These are phyloP conservation scores for Strigomonas culicis DNA, from an alignment of 208 protist species.

Conservation along the genomic window DNA sequence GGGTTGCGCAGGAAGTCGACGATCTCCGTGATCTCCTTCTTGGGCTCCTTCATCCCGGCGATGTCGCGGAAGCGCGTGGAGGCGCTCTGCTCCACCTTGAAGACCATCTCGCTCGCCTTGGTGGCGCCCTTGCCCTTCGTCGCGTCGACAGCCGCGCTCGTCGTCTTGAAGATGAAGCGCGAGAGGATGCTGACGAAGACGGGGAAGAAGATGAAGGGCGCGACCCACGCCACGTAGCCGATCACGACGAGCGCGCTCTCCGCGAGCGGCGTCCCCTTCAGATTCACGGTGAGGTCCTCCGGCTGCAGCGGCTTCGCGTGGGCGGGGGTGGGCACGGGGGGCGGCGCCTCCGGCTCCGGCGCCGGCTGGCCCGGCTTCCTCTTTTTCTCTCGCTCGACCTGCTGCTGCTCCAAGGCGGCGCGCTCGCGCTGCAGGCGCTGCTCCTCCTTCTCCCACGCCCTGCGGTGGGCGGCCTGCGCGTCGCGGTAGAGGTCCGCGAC, in stretches of 20 bases:
- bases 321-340: neutral
- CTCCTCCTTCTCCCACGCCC: constrained; percentile 28
- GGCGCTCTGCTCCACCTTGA: constrained; percentile 50
- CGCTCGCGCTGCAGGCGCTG: neutral
- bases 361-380: constrained; percentile 6
- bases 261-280: constrained; percentile 46
- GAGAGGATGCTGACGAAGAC: constrained; percentile 74
- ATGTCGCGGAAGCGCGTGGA: constrained; percentile 75
- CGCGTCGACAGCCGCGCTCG: constrained; percentile 40
- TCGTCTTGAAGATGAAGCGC: constrained; percentile 57
- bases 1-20: constrained; percentile 94
- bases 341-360: neutral
- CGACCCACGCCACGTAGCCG: constrained; percentile 71
- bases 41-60: constrained; percentile 94
- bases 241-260: constrained; percentile 59
- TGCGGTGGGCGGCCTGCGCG: constrained; percentile 14
- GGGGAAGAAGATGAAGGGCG: constrained; percentile 84
- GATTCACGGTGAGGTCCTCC: constrained; percentile 30
- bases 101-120: constrained; percentile 65
- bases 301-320: constrained; percentile 16
- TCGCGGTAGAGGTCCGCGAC: constrained; percentile 26
- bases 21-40: constrained; percentile 96
- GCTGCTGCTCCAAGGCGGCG: neutral
- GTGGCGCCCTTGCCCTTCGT: constrained; percentile 29
- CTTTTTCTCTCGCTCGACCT: constrained; percentile 5